A percentile compares a stretch with the other conserved stretches of the same genome.
These are phyloP conservation scores for Leishmania martiniquensis DNA, from an alignment of 208 protist species.

Conservation along the genomic window DNA sequence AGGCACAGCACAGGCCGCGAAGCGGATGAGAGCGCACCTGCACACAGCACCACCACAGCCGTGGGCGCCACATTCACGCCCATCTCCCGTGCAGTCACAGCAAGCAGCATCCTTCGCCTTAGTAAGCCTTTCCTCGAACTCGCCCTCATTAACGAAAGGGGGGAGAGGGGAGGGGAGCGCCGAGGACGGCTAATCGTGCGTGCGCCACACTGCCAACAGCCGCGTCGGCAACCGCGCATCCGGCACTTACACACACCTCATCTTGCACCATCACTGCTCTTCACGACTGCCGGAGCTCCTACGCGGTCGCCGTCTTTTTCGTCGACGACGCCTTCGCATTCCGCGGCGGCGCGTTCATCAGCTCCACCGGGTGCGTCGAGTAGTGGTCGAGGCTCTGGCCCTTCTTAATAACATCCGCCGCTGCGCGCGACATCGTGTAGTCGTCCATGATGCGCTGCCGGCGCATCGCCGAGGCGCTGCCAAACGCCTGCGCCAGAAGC, in stretches of 20 bases:
- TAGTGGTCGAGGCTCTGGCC: slow-evolving; percentile 49
- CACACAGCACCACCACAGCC: neutral
- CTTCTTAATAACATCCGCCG: slow-evolving; percentile 31
- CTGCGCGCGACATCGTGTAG: slow-evolving; percentile 26
- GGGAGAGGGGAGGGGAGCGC: neutral
- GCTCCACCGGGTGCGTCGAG: slow-evolving; percentile 73
- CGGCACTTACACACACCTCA: slow-evolving; percentile 8
- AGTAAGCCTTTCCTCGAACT: neutral
- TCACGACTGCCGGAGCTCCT: neutral
- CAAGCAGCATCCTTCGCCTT: neutral
- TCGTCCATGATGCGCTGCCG: slow-evolving; percentile 49
- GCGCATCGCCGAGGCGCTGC: slow-evolving; percentile 46
- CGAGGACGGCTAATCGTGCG: neutral
- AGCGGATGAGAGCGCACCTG: neutral
- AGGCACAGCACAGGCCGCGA: neutral
- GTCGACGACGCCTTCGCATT: slow-evolving; percentile 18
- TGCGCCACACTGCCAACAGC: neutral
- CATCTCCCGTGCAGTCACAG: neutral
- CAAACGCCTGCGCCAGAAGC: slow-evolving; percentile 76
- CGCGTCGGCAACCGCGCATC: neutral
- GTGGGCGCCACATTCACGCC: neutral
- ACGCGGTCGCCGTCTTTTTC: neutral
- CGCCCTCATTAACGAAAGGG: neutral
- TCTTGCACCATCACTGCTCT: slow-evolving; percentile 1
- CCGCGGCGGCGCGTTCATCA: slow-evolving; percentile 64